Base-by-base conservation (phyloP, 108 stramenopile genomes). In the Skeletonema marinoi region DNA sequence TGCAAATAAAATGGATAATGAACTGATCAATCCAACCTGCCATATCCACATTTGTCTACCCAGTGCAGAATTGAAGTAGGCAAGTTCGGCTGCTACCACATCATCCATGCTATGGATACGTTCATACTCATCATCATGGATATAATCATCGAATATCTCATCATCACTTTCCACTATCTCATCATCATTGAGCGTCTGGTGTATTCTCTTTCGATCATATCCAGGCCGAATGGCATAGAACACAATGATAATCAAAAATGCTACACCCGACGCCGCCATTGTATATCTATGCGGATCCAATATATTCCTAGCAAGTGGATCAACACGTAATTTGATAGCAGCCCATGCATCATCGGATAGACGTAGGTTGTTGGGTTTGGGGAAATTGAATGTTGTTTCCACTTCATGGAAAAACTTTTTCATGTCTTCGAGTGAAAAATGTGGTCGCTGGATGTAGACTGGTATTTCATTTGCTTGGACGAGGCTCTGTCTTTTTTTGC, bases 301-400 rank as follows among this genome's bases (percentile, higher is more conserved):
- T 21, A 85, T 82, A 31, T 81, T 58, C 30, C 85, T 48, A 21
- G 85, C 85, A 12, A 82, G 71, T 29, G 81, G 85, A 66, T 85
- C 85, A 14, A 85, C 85, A 33, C 85, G 85, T 16, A 85, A 50
- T 60, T 85, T 77, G 16, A 85, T 54, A 0, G 80, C 80, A 51
- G 85, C 81, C 85, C 85, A 85, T 1, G 72, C 61, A 67, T 85
- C 85, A 54, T 82, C 81, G 33, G 65, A 67, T 7, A 85, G 59
- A 12, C 30, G 46, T 5, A 85, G 60, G 11, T 41, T 46, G 67
- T 71, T 35, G 11, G 85, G 85, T 48, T 82, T 85, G 59, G 66
- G 51, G 5, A 62, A 39, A 60, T 85, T 77, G 72, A 85, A 85
- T 30, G 81, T 81, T 39, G 85, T 76, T 19, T 82, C 80, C 41